Conservation (phyloP, 768 basidiomycete species). For the Ephemerocybe angulata region DNA sequence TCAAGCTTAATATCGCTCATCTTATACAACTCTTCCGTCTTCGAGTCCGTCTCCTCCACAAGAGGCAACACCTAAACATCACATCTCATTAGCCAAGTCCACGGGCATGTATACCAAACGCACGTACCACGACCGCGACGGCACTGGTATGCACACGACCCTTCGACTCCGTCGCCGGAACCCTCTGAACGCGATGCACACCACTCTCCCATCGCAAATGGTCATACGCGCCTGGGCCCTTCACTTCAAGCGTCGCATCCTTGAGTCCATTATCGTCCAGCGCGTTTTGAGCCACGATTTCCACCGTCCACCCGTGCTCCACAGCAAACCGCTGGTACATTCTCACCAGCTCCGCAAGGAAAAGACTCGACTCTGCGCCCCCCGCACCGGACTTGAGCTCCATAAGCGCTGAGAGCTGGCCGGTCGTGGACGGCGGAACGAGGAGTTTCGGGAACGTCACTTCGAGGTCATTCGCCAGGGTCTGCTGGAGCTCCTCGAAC, state of each 20-base stretch:
- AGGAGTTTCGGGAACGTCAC: slow-evolving; percentile 66
- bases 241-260: slow-evolving; percentile 77
- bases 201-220: slow-evolving; percentile 86
- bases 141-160: slow-evolving; percentile 94
- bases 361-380: slow-evolving; percentile 83
- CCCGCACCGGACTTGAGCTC: slow-evolving; percentile 94
- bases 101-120: neutral
- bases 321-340: slow-evolving; percentile 79
- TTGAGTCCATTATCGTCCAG: slow-evolving; percentile 64
- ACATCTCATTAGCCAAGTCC: neutral
- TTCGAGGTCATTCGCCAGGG: slow-evolving; percentile 32
- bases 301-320: slow-evolving; percentile 53
- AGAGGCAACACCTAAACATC: slow-evolving; percentile 75
- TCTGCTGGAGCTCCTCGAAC: slow-evolving; percentile 40
- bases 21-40: slow-evolving; percentile 62
- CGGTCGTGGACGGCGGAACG: slow-evolving; percentile 66
- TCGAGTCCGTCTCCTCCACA: slow-evolving; percentile 57
- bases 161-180: slow-evolving; percentile 84
- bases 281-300: slow-evolving; percentile 55
- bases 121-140: slow-evolving; percentile 74
- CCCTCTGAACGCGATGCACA: slow-evolving; percentile 92
- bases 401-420: slow-evolving; percentile 69
- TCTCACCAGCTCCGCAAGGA: slow-evolving; percentile 68
- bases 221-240: slow-evolving; percentile 77
- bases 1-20: slow-evolving; percentile 89